Evolutionary conservation across 805 yeast species (phyloP).

Genomic region (Saturnispora sekii): DNA sequence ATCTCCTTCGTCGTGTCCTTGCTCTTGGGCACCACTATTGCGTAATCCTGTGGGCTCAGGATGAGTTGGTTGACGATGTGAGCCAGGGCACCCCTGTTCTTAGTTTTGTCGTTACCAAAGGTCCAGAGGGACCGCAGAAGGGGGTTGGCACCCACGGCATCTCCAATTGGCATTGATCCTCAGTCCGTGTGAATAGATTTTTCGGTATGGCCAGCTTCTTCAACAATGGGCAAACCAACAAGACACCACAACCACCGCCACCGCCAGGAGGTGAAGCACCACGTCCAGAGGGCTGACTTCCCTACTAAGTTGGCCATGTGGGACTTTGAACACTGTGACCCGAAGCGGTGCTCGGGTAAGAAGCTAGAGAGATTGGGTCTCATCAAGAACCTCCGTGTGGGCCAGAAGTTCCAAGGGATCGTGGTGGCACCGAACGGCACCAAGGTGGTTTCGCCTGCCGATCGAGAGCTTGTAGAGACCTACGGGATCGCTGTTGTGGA

Average conservation of each 20-base stretch:
- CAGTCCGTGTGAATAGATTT: background rate
- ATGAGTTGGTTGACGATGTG: constrained; percentile 32
- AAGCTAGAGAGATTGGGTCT: constrained; percentile 82
- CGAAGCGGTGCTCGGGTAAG: constrained; percentile 94
- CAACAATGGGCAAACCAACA: constrained; percentile 35
- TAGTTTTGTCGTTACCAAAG: background rate
- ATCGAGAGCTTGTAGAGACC: constrained; percentile 62
- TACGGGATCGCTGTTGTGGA: constrained; percentile 96
- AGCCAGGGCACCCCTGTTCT: background rate
- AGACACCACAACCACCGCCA: constrained; percentile 46
- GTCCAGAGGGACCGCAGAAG: background rate
- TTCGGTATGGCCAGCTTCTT: background rate
- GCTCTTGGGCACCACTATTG: constrained; percentile 50
- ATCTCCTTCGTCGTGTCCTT: constrained; percentile 34
- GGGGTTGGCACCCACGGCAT: background rate
- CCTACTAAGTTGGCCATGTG: constrained; percentile 94
- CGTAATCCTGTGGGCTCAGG: constrained; percentile 38
- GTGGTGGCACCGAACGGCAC: constrained; percentile 92
- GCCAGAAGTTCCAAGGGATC: constrained; percentile 85
- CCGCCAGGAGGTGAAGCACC: constrained; percentile 22
- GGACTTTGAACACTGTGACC: constrained; percentile 99
- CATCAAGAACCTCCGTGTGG: constrained; percentile 71
- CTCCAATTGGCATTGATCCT: background rate
- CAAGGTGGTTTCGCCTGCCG: constrained; percentile 83
- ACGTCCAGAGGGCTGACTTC: constrained; percentile 31